Percentiles rank a stretch among this genome's conserved stretches.
These are phyloP conservation scores for Lepiota venenata DNA, from an alignment of 768 basidiomycete genomes.

Conservation along the genomic window DNA sequence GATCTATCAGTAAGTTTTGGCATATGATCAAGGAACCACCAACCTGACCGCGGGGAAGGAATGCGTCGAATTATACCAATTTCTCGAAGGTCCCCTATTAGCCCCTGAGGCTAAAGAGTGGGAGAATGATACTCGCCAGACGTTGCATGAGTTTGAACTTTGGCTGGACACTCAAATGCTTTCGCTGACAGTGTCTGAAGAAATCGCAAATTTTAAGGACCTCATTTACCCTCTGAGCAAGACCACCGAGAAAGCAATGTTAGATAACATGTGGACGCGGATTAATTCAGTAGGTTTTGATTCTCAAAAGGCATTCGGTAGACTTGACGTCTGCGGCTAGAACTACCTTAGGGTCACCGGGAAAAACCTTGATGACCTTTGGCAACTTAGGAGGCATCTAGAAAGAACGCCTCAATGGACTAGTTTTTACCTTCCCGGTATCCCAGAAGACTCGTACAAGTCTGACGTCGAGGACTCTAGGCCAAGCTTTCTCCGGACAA, in stretches of 20 bases:
- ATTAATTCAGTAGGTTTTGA: slow-evolving; percentile 52
- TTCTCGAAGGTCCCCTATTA: slow-evolving; percentile 60
- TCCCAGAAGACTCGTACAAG: slow-evolving; percentile 13
- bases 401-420: slow-evolving; percentile 59
- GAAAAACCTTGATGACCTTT: slow-evolving; percentile 56
- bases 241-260: slow-evolving; percentile 42
- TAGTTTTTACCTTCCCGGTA: slow-evolving; percentile 32
- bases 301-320: neutral
- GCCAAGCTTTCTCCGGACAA: slow-evolving; percentile 18
- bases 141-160: slow-evolving; percentile 56
- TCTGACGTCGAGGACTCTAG: slow-evolving; percentile 23
- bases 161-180: slow-evolving; percentile 70
- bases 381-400: slow-evolving; percentile 54
- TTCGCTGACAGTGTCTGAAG: slow-evolving; percentile 55
- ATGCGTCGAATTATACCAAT: slow-evolving; percentile 60
- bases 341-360: slow-evolving; percentile 56
- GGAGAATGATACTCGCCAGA: slow-evolving; percentile 44
- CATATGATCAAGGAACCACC: neutral
- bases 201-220: slow-evolving; percentile 49
- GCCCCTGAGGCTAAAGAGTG: slow-evolving; percentile 52
- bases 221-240: slow-evolving; percentile 56
- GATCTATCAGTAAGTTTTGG: slow-evolving; percentile 62
- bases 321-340: slow-evolving; percentile 26
- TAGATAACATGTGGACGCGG: slow-evolving; percentile 62
- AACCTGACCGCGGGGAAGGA: slow-evolving; percentile 34